Conservation (phyloP, 179 eudicot genomes). For the Camellia oleifera region DNA sequence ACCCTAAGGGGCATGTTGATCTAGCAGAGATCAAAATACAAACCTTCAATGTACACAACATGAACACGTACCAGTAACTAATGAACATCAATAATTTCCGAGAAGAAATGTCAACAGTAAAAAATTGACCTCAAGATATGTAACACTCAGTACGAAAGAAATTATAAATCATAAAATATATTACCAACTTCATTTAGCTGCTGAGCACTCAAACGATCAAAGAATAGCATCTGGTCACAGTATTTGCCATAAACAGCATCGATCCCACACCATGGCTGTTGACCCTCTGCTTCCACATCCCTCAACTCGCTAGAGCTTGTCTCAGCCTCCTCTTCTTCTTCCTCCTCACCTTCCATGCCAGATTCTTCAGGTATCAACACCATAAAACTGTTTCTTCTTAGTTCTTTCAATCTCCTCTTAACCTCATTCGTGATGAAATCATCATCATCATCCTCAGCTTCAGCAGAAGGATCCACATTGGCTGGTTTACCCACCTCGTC, state of each 20-base stretch:
- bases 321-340: conserved; percentile 67
- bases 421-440: conserved; percentile 92
- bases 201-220: conserved; percentile 78
- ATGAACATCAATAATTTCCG: not conserved
- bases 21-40: not conserved
- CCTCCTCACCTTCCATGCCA: conserved; percentile 58
- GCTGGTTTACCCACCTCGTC: conserved; percentile 44
- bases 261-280: conserved; percentile 73
- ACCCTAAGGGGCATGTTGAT: not conserved
- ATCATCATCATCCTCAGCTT: conserved; percentile 72
- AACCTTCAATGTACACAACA: not conserved
- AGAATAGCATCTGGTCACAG: conserved; percentile 79
- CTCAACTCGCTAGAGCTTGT: conserved; percentile 77
- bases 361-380: conserved; percentile 91
- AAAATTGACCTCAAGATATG: not conserved
- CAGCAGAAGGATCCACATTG: conserved; percentile 43
- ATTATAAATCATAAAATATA: not conserved
- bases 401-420: conserved; percentile 84
- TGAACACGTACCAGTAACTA: not conserved
- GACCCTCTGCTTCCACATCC: conserved; percentile 65
- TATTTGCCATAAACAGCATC: conserved; percentile 77
- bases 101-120: not conserved
- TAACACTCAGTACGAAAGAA: conserved; percentile 2
- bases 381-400: conserved; percentile 94
- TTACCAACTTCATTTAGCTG: conserved; percentile 76